These are phyloP conservation scores for Onygenales sp. DNA, from an alignment of 2,329 filamentous ascomycete genomes.

Conservation along the genomic window DNA sequence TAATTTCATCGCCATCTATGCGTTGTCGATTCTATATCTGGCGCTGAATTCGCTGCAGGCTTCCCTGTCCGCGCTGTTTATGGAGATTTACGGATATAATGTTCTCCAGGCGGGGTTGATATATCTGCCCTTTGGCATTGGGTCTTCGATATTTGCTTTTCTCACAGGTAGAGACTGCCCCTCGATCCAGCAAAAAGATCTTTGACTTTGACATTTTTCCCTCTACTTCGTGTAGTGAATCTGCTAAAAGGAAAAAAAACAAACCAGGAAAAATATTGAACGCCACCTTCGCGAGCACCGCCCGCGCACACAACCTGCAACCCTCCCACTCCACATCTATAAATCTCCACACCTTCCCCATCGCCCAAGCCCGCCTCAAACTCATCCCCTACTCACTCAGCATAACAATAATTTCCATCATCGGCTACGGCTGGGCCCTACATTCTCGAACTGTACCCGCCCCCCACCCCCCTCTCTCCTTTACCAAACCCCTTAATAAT, in stretches of 20 bases:
- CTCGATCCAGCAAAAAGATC: not conserved
- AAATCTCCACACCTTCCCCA: slow-evolving; percentile 9
- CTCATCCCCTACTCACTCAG: not conserved
- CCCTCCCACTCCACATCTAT: slow-evolving; percentile 1
- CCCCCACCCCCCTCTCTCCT: not conserved
- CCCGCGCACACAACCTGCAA: slow-evolving; percentile 2
- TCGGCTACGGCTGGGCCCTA: slow-evolving; percentile 11
- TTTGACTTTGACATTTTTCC: not conserved
- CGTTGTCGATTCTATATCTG: slow-evolving; percentile 11
- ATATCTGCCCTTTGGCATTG: slow-evolving; percentile 13
- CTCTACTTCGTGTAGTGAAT: not conserved
- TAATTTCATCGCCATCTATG: slow-evolving; percentile 7
- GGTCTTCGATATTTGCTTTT: slow-evolving; percentile 7
- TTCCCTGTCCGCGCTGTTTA: slow-evolving; percentile 13
- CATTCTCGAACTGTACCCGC: slow-evolving; percentile 4
- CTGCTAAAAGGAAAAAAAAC: not conserved
- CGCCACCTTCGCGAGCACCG: slow-evolving; percentile 6
- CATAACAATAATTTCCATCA: not conserved
- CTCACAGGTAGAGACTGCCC: slow-evolving; percentile 1
- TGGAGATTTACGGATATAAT: slow-evolving; percentile 11
- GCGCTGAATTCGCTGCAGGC: slow-evolving; percentile 11
- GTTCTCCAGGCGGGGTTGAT: slow-evolving; percentile 11
- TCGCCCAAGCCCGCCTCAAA: slow-evolving; percentile 8
- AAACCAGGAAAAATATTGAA: slow-evolving; percentile 8
- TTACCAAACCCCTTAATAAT: too few relatives aligned